phyloP scores from a whole-genome alignment of 1,284 basidiomycete genomes.

The Marasmius tenuissimus region DNA sequence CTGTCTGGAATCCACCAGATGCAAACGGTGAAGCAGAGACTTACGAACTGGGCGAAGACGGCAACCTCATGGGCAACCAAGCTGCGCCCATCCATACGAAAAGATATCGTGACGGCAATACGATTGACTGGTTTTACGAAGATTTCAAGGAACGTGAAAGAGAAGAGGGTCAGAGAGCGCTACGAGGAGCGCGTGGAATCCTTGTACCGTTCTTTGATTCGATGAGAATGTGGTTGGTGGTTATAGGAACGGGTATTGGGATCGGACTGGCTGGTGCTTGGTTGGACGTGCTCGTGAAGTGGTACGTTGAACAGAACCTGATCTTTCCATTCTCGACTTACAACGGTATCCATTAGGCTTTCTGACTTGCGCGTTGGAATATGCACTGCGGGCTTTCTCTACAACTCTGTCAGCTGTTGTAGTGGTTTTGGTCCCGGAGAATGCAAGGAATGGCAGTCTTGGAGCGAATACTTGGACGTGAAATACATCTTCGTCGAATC shows the following conservation, averaged over 20 bases:
- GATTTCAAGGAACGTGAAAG: conserved; percentile 63
- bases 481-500: conserved; percentile 57
- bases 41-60: conserved; percentile 6
- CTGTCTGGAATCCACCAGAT: not conserved
- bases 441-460: conserved; percentile 72
- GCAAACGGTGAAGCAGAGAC: conserved; percentile 4
- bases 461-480: conserved; percentile 60
- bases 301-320: conserved; percentile 40
- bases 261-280: conserved; percentile 72
- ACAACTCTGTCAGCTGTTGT: conserved; percentile 74
- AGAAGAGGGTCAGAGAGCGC: conserved; percentile 47
- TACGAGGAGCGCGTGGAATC: conserved; percentile 55
- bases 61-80: not conserved
- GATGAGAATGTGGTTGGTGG: conserved; percentile 65
- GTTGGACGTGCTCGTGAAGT: conserved; percentile 74
- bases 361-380: conserved; percentile 70
- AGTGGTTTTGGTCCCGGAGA: conserved; percentile 70
- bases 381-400: conserved; percentile 72
- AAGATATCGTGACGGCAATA: conserved; percentile 54
- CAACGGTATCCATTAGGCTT: conserved; percentile 42
- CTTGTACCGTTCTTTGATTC: conserved; percentile 57
- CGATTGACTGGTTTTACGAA: conserved; percentile 74
- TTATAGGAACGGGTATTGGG: conserved; percentile 65
- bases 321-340: not conserved
- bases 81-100: conserved; percentile 13